These are phyloP conservation scores for Hymenoscyphus albidus DNA, from an alignment of 2,329 filamentous ascomycete genomes.

Conservation along the genomic window DNA sequence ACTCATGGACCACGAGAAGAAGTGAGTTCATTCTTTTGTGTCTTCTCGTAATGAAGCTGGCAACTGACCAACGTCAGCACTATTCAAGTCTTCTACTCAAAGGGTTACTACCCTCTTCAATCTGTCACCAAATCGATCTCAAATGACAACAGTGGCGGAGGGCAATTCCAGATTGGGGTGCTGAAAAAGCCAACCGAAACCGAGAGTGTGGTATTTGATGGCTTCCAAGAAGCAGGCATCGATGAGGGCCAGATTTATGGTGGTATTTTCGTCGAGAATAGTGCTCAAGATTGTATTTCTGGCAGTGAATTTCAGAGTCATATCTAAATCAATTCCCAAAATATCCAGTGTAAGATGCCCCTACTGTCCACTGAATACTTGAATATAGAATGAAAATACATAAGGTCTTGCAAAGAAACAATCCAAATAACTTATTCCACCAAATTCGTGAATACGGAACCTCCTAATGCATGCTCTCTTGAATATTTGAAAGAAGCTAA, in stretches of 20 bases:
- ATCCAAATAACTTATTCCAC: no score
- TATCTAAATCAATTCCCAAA: no score
- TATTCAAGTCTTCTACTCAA: slow-evolving; percentile 55
- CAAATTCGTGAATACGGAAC: no score
- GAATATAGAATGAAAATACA: no score
- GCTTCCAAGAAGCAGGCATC: slow-evolving; percentile 45
- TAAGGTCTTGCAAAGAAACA: no score
- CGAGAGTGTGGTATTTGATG: slow-evolving; percentile 45
- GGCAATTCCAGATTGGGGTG: slow-evolving; percentile 59
- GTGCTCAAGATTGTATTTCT: slow-evolving; percentile 39
- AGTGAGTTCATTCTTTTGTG: slow-evolving; percentile 39
- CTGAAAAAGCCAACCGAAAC: slow-evolving; percentile 51
- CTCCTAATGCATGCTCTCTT: no score
- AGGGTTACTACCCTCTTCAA: slow-evolving; percentile 42
- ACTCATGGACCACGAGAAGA: slow-evolving; percentile 51
- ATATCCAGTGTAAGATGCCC: no score
- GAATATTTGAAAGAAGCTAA: no score
- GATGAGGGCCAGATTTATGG: slow-evolving; percentile 50
- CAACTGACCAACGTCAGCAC: slow-evolving; percentile 42
- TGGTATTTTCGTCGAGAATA: slow-evolving; percentile 52
- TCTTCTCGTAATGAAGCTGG: no score
- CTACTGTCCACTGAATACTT: no score
- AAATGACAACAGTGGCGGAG: slow-evolving; percentile 53
- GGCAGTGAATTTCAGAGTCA: no score
- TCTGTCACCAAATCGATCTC: slow-evolving; percentile 43